Conservation (phyloP, 2,329 filamentous ascomycete genomes). For the Hysterium pulicare region DNA sequence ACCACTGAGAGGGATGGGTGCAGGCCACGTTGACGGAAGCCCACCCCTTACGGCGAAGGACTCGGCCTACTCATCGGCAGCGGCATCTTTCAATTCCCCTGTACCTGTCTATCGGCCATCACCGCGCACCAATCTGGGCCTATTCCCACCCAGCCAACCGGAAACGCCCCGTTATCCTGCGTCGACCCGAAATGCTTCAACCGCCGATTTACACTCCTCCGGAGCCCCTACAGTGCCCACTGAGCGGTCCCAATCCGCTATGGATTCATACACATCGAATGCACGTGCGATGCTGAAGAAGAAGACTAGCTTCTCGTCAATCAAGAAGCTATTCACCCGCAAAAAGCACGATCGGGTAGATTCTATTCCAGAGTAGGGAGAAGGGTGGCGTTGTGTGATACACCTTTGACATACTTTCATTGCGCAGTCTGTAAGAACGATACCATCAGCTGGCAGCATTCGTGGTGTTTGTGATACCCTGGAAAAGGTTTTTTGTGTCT, state of each 20-base stretch:
- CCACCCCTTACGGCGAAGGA: conserved; percentile 2
- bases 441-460: too few species aligned
- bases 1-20: neutral
- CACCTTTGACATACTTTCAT: too few species aligned
- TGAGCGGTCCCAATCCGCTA: conserved; percentile 26
- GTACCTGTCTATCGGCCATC: neutral
- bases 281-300: conserved; percentile 26
- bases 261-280: conserved; percentile 19
- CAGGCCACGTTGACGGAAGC: neutral
- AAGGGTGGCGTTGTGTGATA: too few species aligned
- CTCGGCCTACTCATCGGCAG: conserved; percentile 1
- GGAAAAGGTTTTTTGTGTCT: too few species aligned
- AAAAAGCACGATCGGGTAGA: conserved; percentile 25
- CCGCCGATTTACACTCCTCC: conserved; percentile 7
- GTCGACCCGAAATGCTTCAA: neutral
- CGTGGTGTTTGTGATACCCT: too few species aligned
- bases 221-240: conserved; percentile 12
- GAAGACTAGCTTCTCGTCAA: conserved; percentile 32
- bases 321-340: conserved; percentile 35
- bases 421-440: too few species aligned
- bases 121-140: neutral
- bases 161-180: neutral
- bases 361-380: conserved; percentile 34
- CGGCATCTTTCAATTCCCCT: neutral
- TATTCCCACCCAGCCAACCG: conserved; percentile 1